Percentiles rank a stretch among this genome's conserved stretches.
Conservation (phyloP, 805 yeast genomes). For the Hanseniaspora clermontiae region DNA sequence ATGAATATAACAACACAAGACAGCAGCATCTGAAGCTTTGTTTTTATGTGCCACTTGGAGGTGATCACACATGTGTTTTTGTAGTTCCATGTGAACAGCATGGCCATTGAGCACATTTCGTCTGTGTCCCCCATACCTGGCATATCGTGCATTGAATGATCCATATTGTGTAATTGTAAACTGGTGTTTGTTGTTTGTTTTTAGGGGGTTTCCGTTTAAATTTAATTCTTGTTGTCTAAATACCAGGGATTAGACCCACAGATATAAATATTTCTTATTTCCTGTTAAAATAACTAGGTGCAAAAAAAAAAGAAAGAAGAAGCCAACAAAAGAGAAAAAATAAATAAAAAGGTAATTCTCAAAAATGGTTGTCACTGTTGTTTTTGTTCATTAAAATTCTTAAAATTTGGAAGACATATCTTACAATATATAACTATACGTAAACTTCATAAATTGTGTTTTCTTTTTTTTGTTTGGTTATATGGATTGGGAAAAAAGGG, state of each 20-base stretch:
- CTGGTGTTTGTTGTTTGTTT: too few species aligned
- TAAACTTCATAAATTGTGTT: not conserved
- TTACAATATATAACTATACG: not conserved
- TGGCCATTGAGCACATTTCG: conserved; percentile 43
- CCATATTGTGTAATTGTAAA: not conserved
- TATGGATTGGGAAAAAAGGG: not conserved
- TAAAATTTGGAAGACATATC: conserved; percentile 2
- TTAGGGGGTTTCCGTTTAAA: too few species aligned
- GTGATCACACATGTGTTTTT: conserved; percentile 60
- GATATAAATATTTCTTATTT: too few species aligned
- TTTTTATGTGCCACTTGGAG: conserved; percentile 66
- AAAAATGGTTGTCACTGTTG: not conserved
- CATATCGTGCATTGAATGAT: conserved; percentile 16
- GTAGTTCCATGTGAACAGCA: conserved; percentile 73
- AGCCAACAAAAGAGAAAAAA: too few species aligned
- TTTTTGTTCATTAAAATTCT: conserved; percentile 10
- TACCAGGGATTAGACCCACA: too few species aligned
- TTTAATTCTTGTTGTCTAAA: too few species aligned
- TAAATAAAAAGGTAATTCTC: too few species aligned
- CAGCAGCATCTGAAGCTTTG: conserved; percentile 37
- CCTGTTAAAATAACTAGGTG: too few species aligned
- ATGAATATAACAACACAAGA: conserved; percentile 39
- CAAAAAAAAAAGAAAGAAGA: too few species aligned
- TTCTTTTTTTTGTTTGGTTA: not conserved
- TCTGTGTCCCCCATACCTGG: conserved; percentile 16